Base-by-base conservation (phyloP, 2,329 filamentous ascomycete genomes). In the Diaporthe caulivora region DNA sequence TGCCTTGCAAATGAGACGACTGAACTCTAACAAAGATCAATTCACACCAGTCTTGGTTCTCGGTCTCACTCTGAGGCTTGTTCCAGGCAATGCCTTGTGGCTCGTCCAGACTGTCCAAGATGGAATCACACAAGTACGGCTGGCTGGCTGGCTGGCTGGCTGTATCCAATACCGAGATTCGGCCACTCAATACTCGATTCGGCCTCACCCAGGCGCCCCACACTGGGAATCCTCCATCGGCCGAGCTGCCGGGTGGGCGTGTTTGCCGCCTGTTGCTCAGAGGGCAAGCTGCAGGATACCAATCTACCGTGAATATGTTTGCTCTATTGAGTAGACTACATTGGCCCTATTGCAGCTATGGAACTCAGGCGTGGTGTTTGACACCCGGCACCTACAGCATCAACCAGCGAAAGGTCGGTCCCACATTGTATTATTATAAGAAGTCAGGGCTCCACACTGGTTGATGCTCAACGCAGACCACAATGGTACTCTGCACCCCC, bases 1-100 rank as follows among this genome's bases (percentile, higher is more conserved):
- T 37, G 11, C 44, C 42, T 26, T 53, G 13, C 47, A 67, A 24
- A 53, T 49, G 44, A 67, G 62, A 67, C 47, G 47, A 67, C 47
- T 51, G 62, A 53, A 53, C 62, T 67, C 47, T 67, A 53, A 67
- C 58, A 44, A 65, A 67, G 47, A 6, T 8, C 58, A 15, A 21
- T 21, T 18, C 31, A 21, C 29, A 21, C 44, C 44, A 53, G n/a
- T 26, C 29, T 18, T 13, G 34, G 9, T 34, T 13, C 37, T 40
- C 6, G 47, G 42, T 44, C 42, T 34, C 58, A 47, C 26, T 4
- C 11, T 34, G 26, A 49, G 42, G 60, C 42, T 49, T 1, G 17
- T 17, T 21, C 10, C 9, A 34, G 11, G 13, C 26, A 65, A 34
- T 47, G 7, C 13, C 42, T 15, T 64, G 13, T 24, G 42, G 34